Conservation (phyloP, 73 alveolate genomes). For the Loxodes magnus region DNA sequence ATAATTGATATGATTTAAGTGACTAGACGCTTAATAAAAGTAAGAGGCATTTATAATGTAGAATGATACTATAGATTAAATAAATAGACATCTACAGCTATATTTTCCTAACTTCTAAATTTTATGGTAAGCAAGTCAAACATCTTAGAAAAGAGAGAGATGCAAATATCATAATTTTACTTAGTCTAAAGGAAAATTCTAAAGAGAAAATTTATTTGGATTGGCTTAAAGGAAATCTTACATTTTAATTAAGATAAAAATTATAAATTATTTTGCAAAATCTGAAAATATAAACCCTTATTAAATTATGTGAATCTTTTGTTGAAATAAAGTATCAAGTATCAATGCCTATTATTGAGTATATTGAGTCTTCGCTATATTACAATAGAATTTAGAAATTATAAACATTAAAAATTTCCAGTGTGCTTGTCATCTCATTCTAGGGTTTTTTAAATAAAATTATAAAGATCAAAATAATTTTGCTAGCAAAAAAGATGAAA, state of each 20-base stretch:
- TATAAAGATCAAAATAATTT: conserved; percentile 41
- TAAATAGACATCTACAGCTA: too few relatives aligned
- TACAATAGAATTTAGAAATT: conserved; percentile 23
- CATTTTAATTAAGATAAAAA: conserved; percentile 12
- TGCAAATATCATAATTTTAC: conserved; percentile 16
- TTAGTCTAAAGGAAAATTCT: conserved; percentile 36
- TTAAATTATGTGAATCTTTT: conserved; percentile 40
- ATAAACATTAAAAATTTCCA: conserved; percentile 22
- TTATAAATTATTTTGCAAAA: conserved; percentile 31
- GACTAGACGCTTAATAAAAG: too few relatives aligned
- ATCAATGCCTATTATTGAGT: too few relatives aligned
- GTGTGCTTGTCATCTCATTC: conserved; percentile 19
- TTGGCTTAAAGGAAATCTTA: conserved; percentile 19
- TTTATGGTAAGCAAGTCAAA: conserved; percentile 3
- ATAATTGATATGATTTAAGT: too few relatives aligned
- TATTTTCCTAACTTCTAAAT: too few relatives aligned
- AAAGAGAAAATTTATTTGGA: conserved; percentile 35
- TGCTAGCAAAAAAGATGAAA: conserved; percentile 33
- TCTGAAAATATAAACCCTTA: conserved; percentile 40
- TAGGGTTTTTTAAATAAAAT: conserved; percentile 12
- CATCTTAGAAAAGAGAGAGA: conserved; percentile 5
- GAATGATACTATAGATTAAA: too few relatives aligned
- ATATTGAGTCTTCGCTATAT: too few relatives aligned
- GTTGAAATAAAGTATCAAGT: conserved; percentile 35
- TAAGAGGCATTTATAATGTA: too few relatives aligned